Conservation (phyloP, 208 protist species). For the Leishmania major region DNA sequence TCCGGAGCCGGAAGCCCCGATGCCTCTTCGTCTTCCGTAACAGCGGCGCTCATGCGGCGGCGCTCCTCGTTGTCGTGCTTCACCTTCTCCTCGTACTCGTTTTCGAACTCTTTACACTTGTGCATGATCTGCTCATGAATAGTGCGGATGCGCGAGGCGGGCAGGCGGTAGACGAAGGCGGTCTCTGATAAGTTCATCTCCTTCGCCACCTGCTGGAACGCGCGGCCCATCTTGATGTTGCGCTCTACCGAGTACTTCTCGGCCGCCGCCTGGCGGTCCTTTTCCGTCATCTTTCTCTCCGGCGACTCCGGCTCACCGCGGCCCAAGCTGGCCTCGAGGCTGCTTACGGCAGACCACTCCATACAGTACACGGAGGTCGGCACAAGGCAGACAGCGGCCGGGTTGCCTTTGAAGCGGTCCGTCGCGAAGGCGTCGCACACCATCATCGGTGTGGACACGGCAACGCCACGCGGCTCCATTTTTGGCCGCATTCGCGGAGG, state of each 20-base stretch:
- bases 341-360: slow-evolving; percentile 53
- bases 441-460: slow-evolving; percentile 53
- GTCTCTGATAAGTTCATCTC: slow-evolving; percentile 75
- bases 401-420: slow-evolving; percentile 70
- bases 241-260: slow-evolving; percentile 56
- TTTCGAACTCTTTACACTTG: slow-evolving; percentile 61
- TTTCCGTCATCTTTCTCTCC: slow-evolving; percentile 39
- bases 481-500: not conserved
- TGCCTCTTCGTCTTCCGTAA: slow-evolving; percentile 36
- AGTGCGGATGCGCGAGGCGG: slow-evolving; percentile 41
- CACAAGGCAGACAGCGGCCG: slow-evolving; percentile 62
- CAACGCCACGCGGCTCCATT: slow-evolving; percentile 21
- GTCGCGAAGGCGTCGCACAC: slow-evolving; percentile 70
- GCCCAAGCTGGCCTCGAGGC: slow-evolving; percentile 60
- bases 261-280: slow-evolving; percentile 39
- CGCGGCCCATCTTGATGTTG: slow-evolving; percentile 44
- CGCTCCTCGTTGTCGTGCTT: slow-evolving; percentile 37
- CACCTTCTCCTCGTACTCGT: slow-evolving; percentile 65
- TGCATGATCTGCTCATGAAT: slow-evolving; percentile 51
- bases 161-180: slow-evolving; percentile 73
- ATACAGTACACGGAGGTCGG: slow-evolving; percentile 53
- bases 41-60: slow-evolving; percentile 20
- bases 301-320: slow-evolving; percentile 47
- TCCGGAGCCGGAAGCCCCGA: slow-evolving; percentile 5
- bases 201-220: slow-evolving; percentile 54